Percentiles rank a stretch among this genome's conserved stretches.
Conservation (phyloP, 2,329 filamentous ascomycete species). For the Exophiala viscosa region DNA sequence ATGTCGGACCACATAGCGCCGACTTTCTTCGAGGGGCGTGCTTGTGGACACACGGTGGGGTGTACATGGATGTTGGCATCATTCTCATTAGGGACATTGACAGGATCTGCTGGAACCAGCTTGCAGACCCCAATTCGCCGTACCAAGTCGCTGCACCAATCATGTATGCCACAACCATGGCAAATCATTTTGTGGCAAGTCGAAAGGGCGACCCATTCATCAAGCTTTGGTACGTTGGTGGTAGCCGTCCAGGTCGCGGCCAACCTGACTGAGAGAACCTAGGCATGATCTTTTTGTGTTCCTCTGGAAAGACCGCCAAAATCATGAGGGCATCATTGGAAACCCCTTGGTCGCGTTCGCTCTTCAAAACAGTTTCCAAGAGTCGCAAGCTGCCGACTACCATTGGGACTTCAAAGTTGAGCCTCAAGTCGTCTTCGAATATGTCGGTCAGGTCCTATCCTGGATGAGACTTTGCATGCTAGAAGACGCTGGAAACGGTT, state of each 20-base stretch:
- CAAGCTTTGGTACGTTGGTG: conserved; percentile 32
- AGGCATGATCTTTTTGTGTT: conserved; percentile 49
- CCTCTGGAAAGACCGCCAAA: conserved; percentile 51
- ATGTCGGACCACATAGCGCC: conserved; percentile 53
- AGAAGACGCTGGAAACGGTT: conserved; percentile 32
- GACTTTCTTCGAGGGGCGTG: conserved; percentile 58
- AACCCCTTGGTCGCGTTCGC: conserved; percentile 44
- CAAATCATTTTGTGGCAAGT: conserved; percentile 50
- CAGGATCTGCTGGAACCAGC: conserved; percentile 49
- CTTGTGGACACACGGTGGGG: conserved; percentile 55
- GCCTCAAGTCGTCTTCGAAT: conserved; percentile 34
- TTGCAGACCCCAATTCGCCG: conserved; percentile 45
- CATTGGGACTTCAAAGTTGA: conserved; percentile 36
- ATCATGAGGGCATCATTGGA: conserved; percentile 51
- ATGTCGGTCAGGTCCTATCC: conserved; percentile 39
- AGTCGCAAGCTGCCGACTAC: conserved; percentile 27
- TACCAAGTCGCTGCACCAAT: conserved; percentile 43
- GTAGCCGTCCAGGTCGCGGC: too few species aligned
- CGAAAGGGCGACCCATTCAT: conserved; percentile 47
- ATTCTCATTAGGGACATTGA: conserved; percentile 58
- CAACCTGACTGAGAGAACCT: background rate
- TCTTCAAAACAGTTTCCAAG: conserved; percentile 28
- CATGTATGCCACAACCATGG: conserved; percentile 36
- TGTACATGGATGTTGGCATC: conserved; percentile 57
- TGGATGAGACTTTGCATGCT: conserved; percentile 36